Percentiles rank a stretch among this genome's conserved stretches.
phyloP scores from a whole-genome alignment of 371 early-diverging fungal species.

The Ordospora pajunii region DNA sequence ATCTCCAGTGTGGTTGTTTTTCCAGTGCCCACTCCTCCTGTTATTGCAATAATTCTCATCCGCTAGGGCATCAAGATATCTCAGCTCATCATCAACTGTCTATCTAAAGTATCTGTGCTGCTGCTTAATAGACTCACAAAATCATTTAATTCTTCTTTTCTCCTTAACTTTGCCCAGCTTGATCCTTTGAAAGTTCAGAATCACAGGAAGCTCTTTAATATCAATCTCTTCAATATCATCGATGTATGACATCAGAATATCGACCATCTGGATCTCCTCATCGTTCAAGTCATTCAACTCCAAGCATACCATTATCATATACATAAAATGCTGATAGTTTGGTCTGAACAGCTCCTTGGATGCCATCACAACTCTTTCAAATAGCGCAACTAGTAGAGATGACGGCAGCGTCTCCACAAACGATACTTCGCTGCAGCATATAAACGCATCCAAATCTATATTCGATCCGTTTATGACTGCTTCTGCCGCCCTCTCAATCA shows the following conservation, averaged over 20 bases:
- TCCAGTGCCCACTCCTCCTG: conserved; percentile 30
- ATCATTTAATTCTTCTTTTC: not conserved
- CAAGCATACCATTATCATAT: not conserved
- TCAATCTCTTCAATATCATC: not conserved
- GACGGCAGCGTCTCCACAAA: not conserved
- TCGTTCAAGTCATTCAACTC: not conserved
- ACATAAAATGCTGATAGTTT: not conserved
- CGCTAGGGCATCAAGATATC: not conserved
- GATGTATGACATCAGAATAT: not conserved
- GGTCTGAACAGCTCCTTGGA: not conserved
- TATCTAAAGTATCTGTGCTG: too few relatives aligned
- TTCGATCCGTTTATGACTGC: conserved; percentile 8
- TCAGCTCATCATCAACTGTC: too few relatives aligned
- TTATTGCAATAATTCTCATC: conserved; percentile 42
- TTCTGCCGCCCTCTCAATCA: conserved; percentile 34
- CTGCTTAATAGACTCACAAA: not conserved
- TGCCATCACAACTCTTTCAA: not conserved
- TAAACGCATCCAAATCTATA: not conserved
- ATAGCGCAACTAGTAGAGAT: not conserved
- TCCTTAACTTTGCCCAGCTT: not conserved
- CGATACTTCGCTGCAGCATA: not conserved
- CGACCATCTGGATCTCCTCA: not conserved
- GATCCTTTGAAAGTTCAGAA: not conserved
- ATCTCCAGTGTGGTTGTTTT: conserved; percentile 19
- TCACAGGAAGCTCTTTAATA: not conserved